Evolutionary conservation across 164 flowering plant species (phyloP).

Genomic region (Chimonanthus salicifolius): DNA sequence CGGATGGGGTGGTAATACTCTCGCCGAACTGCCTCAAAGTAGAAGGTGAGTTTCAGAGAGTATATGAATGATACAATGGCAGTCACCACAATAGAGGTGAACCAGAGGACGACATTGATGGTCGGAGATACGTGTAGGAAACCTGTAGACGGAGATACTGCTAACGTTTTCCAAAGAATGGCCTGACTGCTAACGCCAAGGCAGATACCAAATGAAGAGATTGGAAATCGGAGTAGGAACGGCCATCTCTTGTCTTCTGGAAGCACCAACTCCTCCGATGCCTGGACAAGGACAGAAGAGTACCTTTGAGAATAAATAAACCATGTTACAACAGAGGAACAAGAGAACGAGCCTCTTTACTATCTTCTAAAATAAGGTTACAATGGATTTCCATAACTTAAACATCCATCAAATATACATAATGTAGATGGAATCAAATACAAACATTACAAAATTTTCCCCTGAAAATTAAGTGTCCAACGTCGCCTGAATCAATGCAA

Average conservation of each 20-base stretch:
- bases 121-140: conserved; percentile 57
- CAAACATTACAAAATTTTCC: too few species aligned
- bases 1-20: conserved; percentile 87
- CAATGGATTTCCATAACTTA: too few species aligned
- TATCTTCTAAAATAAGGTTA: too few species aligned
- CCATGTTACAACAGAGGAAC: too few species aligned
- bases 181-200: conserved; percentile 93
- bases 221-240: conserved; percentile 80
- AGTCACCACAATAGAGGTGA: conserved; percentile 49
- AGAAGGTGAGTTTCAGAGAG: conserved; percentile 50
- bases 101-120: conserved; percentile 66
- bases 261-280: conserved; percentile 62
- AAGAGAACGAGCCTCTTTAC: too few species aligned
- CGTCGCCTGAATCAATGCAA: too few species aligned
- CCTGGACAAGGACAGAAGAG: conserved; percentile 28
- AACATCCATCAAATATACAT: too few species aligned
- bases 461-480: too few species aligned
- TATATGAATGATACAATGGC: conserved; percentile 36
- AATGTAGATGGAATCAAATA: too few species aligned
- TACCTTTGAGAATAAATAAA: too few species aligned
- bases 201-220: conserved; percentile 81
- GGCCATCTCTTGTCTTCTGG: conserved; percentile 83
- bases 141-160: conserved; percentile 51
- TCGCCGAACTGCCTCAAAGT: conserved; percentile 82
- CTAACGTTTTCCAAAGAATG: conserved; percentile 74